Evolutionary conservation across 2,329 filamentous ascomycete genomes (phyloP).

Genomic region (Colletotrichum navitas): DNA sequence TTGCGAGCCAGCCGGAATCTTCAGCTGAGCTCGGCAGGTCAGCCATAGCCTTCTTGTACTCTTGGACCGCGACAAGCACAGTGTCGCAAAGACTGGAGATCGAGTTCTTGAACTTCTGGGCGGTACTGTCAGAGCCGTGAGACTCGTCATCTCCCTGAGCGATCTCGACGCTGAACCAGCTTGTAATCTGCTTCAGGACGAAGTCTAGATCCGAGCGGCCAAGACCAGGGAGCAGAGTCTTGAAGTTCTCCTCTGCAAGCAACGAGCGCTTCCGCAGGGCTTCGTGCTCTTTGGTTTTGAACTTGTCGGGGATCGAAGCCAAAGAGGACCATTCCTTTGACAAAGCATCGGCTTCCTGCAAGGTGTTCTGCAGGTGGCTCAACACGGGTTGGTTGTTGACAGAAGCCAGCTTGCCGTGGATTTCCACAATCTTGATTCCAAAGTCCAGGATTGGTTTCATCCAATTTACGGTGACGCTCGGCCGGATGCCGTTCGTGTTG

Average conservation of each 20-base stretch:
- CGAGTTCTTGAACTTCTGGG: conserved; percentile 65
- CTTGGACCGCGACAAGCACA: conserved; percentile 84
- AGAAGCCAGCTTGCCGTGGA: conserved; percentile 75
- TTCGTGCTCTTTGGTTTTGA: conserved; percentile 63
- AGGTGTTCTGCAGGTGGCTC: conserved; percentile 63
- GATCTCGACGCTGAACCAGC: conserved; percentile 61
- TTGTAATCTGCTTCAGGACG: conserved; percentile 73
- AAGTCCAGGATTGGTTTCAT: conserved; percentile 76
- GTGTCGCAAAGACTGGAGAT: conserved; percentile 78
- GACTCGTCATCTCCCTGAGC: background rate
- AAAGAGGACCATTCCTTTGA: conserved; percentile 57
- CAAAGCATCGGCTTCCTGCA: conserved; percentile 60
- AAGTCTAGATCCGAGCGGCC: conserved; percentile 71
- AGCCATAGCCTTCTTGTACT: conserved; percentile 69
- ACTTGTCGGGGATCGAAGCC: conserved; percentile 62
- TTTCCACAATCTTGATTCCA: conserved; percentile 70
- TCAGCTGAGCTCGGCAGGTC: conserved; percentile 66
- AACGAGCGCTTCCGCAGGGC: conserved; percentile 46
- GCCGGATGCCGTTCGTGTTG: conserved; percentile 45
- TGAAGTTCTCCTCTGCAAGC: conserved; percentile 3
- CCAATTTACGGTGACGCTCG: conserved; percentile 63
- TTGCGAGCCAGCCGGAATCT: conserved; percentile 69
- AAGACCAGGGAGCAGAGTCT: background rate
- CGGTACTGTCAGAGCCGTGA: conserved; percentile 6
- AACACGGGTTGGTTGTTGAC: conserved; percentile 60